phyloP scores from a whole-genome alignment of 768 basidiomycete species.

The Cyclocybe cylindracea region DNA sequence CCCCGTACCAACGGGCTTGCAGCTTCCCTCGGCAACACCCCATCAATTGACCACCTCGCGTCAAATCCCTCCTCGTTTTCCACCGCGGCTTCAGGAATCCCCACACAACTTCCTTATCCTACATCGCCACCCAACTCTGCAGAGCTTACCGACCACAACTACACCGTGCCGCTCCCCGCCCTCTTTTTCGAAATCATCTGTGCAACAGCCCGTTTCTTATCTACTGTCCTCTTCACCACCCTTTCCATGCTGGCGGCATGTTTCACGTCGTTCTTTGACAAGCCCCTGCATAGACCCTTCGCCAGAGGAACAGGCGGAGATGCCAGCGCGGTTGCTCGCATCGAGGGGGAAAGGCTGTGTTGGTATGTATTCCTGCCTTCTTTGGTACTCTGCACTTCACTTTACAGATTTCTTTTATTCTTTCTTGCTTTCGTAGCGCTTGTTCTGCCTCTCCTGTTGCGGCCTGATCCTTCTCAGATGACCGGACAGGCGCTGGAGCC shows the following conservation, averaged over 20 bases:
- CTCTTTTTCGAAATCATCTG: conserved; percentile 54
- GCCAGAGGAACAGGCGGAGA: conserved; percentile 66
- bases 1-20: conserved; percentile 21
- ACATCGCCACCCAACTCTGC: conserved; percentile 2
- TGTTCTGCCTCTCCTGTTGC: conserved; percentile 53
- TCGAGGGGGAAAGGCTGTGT: conserved; percentile 37
- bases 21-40: conserved; percentile 8
- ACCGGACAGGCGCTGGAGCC: conserved; percentile 60
- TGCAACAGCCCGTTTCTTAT: conserved; percentile 44
- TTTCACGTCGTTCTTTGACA: conserved; percentile 61
- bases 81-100: too few species aligned
- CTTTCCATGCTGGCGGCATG: conserved; percentile 47
- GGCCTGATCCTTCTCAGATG: conserved; percentile 49
- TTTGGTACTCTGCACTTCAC: background rate
- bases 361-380: conserved; percentile 27
- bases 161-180: conserved; percentile 41
- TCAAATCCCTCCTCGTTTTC: conserved; percentile 6
- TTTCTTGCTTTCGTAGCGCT: conserved; percentile 29
- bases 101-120: too few species aligned
- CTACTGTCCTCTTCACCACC: conserved; percentile 23
- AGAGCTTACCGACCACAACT: conserved; percentile 26
- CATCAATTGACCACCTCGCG: conserved; percentile 5
- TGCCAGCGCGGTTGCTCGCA: conserved; percentile 45
- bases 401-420: too few species aligned
- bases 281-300: conserved; percentile 63